Evolutionary conservation across 108 stramenopile species (phyloP).

Genomic region (Nitzschia sp.): DNA sequence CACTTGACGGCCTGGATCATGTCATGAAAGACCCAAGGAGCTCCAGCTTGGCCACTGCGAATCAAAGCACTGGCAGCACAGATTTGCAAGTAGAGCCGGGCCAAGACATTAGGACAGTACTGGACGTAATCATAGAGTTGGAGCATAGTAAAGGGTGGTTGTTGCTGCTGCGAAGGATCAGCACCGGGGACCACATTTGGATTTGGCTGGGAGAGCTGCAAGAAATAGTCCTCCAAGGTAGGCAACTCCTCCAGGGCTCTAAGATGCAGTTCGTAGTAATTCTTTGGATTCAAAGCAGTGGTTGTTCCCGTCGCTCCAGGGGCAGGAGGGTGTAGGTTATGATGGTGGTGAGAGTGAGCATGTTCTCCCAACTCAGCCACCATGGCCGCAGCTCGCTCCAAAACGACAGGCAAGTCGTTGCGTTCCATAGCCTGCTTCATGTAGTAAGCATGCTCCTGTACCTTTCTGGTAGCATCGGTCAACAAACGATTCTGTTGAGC

Average conservation of each 20-base stretch:
- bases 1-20: conserved; percentile 94
- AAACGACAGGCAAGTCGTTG: conserved; percentile 63
- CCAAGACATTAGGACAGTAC: conserved; percentile 91
- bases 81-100: conserved; percentile 96
- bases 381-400: conserved; percentile 87
- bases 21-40: conserved; percentile 89
- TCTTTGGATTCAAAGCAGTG: conserved; percentile 87
- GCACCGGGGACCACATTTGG: neutral
- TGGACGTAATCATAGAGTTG: conserved; percentile 94
- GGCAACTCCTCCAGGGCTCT: conserved; percentile 92
- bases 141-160: conserved; percentile 58
- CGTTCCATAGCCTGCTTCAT: conserved; percentile 84
- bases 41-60: conserved; percentile 66
- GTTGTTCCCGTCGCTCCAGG: conserved; percentile 37
- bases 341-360: conserved; percentile 61
- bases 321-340: conserved; percentile 33
- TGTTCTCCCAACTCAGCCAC: conserved; percentile 91
- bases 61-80: conserved; percentile 94
- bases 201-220: conserved; percentile 42
- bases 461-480: conserved; percentile 58
- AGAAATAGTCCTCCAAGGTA: conserved; percentile 90
- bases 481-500: conserved; percentile 54
- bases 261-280: conserved; percentile 99
- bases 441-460: conserved; percentile 70
- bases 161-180: neutral